These are phyloP conservation scores for Penicillium subrubescens DNA, from an alignment of 495 filamentous ascomycete genomes.

Conservation along the genomic window DNA sequence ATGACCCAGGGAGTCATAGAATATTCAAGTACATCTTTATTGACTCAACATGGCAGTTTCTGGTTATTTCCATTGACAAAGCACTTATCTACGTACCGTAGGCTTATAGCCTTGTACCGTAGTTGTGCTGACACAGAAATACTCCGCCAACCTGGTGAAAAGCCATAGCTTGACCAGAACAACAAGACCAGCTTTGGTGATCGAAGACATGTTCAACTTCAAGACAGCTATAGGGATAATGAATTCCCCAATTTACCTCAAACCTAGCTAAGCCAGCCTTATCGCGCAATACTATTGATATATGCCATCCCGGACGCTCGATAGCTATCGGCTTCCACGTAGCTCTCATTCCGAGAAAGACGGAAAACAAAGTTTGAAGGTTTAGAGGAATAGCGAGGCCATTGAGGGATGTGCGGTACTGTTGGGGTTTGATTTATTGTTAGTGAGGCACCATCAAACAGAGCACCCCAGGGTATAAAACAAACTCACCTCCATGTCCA, in stretches of 20 bases:
- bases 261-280: neutral
- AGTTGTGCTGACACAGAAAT: too few relatives aligned
- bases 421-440: neutral
- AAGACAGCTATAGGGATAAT: neutral
- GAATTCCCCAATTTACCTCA: neutral
- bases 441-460: neutral
- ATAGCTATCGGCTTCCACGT: slow-evolving; percentile 35
- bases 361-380: slow-evolving; percentile 39
- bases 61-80: too few relatives aligned
- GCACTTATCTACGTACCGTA: too few relatives aligned
- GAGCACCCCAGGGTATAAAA: neutral
- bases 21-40: too few relatives aligned
- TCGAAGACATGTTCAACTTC: neutral
- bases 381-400: slow-evolving; percentile 30
- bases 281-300: slow-evolving; percentile 38
- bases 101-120: too few relatives aligned
- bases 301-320: slow-evolving; percentile 33
- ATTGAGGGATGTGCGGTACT: slow-evolving; percentile 30
- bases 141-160: too few relatives aligned
- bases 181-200: too few relatives aligned
- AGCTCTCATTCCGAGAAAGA: slow-evolving; percentile 33
- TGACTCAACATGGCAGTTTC: too few relatives aligned
- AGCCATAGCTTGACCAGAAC: neutral
- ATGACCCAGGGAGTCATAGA: neutral
- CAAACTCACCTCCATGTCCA: slow-evolving; percentile 29